Percentiles rank a stretch among this genome's conserved stretches.
phyloP scores from a whole-genome alignment of 2,329 filamentous ascomycete species.

The Coniochaeta sp. region DNA sequence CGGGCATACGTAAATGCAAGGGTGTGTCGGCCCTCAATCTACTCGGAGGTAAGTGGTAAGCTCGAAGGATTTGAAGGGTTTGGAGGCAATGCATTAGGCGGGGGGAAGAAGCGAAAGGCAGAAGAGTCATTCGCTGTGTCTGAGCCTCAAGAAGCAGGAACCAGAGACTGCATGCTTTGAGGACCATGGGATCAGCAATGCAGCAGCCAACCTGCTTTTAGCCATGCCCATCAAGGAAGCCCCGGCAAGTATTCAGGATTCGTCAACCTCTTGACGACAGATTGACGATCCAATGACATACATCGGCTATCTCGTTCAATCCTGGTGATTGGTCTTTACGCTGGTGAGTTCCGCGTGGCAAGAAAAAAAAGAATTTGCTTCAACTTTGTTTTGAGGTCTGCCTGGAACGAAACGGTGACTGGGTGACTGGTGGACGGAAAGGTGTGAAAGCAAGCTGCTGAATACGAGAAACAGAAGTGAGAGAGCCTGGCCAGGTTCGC shows the following conservation, averaged over 20 bases:
- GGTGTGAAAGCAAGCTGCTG: too few species aligned
- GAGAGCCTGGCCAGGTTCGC: neutral
- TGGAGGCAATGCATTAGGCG: neutral
- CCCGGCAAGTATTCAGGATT: neutral
- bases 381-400: neutral
- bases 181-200: slow-evolving; percentile 3
- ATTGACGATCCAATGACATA: neutral
- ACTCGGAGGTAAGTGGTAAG: neutral
- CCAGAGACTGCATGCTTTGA: slow-evolving; percentile 8
- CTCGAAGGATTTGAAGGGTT: neutral
- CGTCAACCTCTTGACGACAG: neutral
- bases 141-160: slow-evolving; percentile 10
- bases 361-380: too few species aligned
- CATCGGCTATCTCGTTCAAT: neutral
- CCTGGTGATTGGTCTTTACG: neutral
- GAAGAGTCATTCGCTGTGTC: slow-evolving; percentile 3
- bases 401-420: neutral
- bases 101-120: neutral
- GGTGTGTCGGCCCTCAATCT: neutral
- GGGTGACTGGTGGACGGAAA: neutral
- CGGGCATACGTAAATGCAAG: slow-evolving; percentile 6
- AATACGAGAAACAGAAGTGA: too few species aligned
- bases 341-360: too few species aligned
- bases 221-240: neutral
- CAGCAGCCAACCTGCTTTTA: neutral